Evolutionary conservation across 345 rosid species (phyloP).

Genomic region (Gossypium anomalum): DNA sequence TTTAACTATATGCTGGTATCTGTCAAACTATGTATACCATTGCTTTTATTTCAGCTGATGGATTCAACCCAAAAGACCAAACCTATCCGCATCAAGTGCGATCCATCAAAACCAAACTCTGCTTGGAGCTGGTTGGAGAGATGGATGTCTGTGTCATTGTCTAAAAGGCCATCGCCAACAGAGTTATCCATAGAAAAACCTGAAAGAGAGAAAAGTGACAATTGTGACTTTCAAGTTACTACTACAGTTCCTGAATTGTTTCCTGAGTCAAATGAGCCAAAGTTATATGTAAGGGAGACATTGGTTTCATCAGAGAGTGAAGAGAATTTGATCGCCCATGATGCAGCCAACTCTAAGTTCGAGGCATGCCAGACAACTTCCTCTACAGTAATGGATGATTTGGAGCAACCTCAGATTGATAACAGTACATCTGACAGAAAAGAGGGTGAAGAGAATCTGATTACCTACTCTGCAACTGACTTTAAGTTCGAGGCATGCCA

Average conservation of each 20-base stretch:
- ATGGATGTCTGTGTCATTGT: conserved; percentile 69
- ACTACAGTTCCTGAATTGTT: conserved; percentile 28
- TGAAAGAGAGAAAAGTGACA: conserved; percentile 31
- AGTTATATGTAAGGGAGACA: conserved; percentile 25
- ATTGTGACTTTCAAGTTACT: conserved; percentile 24
- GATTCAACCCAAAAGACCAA: conserved; percentile 64
- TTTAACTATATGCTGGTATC: conserved; percentile 11
- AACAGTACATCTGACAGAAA: no score
- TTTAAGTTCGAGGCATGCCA: conserved; percentile 25
- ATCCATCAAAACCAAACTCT: conserved; percentile 66
- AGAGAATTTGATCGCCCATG: conserved; percentile 36
- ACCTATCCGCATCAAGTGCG: conserved; percentile 73
- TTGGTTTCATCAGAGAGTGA: conserved; percentile 30
- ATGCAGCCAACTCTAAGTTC: conserved; percentile 29
- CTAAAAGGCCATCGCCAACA: conserved; percentile 34
- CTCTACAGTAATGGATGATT: background rate
- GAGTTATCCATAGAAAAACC: conserved; percentile 30
- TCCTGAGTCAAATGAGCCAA: conserved; percentile 27
- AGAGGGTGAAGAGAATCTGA: conserved; percentile 37
- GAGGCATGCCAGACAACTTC: conserved; percentile 23
- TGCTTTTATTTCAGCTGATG: conserved; percentile 55
- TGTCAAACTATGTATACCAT: conserved; percentile 7
- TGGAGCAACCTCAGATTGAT: no score
- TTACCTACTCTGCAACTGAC: conserved; percentile 32
- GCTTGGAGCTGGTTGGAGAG: conserved; percentile 97